Conservation (phyloP, 148 eudicot genomes). For the Heliamphora exappendiculata region DNA sequence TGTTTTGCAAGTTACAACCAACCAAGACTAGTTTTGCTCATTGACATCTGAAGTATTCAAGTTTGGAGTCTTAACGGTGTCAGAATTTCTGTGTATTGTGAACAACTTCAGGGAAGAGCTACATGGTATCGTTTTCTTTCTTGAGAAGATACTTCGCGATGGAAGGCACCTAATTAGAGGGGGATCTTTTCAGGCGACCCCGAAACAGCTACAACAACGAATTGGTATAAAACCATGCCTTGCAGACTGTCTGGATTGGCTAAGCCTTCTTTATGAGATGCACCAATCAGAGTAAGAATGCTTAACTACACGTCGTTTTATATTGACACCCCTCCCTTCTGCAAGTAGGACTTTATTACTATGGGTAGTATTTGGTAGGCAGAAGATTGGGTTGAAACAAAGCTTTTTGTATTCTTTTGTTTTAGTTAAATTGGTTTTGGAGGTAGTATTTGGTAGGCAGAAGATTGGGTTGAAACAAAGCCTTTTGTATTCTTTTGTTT, state of each 20-base stretch:
- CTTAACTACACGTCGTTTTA: too few relatives aligned
- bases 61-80: background rate
- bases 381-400: background rate
- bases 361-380: background rate
- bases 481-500: background rate
- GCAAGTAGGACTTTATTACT: too few relatives aligned
- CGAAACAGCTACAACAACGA: slow-evolving; percentile 49
- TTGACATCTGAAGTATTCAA: slow-evolving; percentile 4
- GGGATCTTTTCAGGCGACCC: slow-evolving; percentile 38
- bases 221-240: slow-evolving; percentile 74
- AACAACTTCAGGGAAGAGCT: slow-evolving; percentile 52
- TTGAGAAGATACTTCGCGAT: slow-evolving; percentile 69
- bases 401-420: background rate
- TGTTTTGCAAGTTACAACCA: background rate
- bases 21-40: background rate
- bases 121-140: slow-evolving; percentile 35
- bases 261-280: slow-evolving; percentile 63
- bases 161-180: slow-evolving; percentile 58
- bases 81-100: background rate
- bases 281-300: slow-evolving; percentile 71
- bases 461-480: background rate
- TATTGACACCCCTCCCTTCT: too few relatives aligned
- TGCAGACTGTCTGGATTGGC: slow-evolving; percentile 80
- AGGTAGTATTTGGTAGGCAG: background rate
- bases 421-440: background rate